Conservation (phyloP, 345 rosid genomes). For the Populus pruinosa region DNA sequence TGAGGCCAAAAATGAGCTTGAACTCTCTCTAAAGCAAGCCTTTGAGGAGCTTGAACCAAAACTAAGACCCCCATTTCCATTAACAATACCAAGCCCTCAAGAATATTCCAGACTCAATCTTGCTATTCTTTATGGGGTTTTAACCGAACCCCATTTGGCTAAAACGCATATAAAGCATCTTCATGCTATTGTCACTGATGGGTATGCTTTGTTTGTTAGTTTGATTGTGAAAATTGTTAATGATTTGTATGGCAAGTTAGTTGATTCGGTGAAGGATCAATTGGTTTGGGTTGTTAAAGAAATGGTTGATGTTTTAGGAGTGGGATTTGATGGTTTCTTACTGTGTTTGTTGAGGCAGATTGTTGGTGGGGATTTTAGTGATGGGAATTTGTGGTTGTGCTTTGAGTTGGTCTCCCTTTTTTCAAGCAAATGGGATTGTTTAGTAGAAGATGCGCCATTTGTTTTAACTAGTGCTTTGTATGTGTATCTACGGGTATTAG, state of each 20-base stretch:
- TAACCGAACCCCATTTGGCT: conserved; percentile 46
- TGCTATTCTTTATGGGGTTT: conserved; percentile 61
- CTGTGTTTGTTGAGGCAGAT: conserved; percentile 55
- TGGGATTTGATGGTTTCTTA: conserved; percentile 50
- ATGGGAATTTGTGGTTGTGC: conserved; percentile 71
- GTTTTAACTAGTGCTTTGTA: conserved; percentile 63
- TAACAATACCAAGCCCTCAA: conserved; percentile 44
- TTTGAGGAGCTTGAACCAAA: conserved; percentile 42
- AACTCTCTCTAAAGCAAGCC: conserved; percentile 57
- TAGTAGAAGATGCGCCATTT: conserved; percentile 53
- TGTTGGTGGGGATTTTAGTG: conserved; percentile 66
- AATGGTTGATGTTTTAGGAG: conserved; percentile 62
- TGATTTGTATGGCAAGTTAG: conserved; percentile 57
- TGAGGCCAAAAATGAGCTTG: conserved; percentile 55
- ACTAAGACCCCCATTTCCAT: conserved; percentile 61
- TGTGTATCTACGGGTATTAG: conserved; percentile 58
- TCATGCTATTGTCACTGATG: conserved; percentile 71
- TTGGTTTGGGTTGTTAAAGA: conserved; percentile 60
- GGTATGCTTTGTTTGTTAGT: conserved; percentile 55
- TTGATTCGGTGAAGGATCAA: conserved; percentile 52
- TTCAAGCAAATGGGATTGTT: conserved; percentile 44
- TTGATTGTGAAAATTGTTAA: conserved; percentile 38
- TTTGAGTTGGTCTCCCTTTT: conserved; percentile 57
- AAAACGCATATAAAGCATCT: conserved; percentile 53
- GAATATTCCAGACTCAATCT: conserved; percentile 51